A percentile compares a stretch with the other conserved stretches of the same genome.
Evolutionary conservation across 192 early-diverging fungal genomes (phyloP).

Genomic region (Lunasporangiospora selenospora): DNA sequence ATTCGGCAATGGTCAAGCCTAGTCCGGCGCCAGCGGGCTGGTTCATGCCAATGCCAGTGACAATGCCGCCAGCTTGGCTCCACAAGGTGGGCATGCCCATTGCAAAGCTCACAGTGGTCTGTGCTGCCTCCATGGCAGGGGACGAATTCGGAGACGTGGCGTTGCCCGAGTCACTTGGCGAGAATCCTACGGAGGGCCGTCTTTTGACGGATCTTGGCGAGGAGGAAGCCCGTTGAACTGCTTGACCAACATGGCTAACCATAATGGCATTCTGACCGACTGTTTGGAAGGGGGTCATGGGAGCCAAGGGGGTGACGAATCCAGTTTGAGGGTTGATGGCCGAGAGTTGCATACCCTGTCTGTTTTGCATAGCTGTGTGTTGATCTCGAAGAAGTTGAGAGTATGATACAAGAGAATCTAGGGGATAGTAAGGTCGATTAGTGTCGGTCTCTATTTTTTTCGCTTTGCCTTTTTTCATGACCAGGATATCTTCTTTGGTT

Average conservation of each 20-base stretch:
- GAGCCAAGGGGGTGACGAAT: constrained; percentile 2
- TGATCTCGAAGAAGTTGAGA: constrained; percentile 18
- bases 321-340: background rate
- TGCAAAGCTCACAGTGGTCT: background rate
- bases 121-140: constrained; percentile 16
- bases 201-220: constrained; percentile 38
- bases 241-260: background rate
- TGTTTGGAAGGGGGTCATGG: background rate
- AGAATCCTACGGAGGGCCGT: constrained; percentile 25
- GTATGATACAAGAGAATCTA: constrained; percentile 18
- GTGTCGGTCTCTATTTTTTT: no score
- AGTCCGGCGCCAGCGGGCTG: constrained; percentile 1
- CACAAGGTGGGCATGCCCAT: background rate
- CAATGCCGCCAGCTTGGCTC: constrained; percentile 1
- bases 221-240: constrained; percentile 13
- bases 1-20: constrained; percentile 11
- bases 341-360: constrained; percentile 8
- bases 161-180: constrained; percentile 15
- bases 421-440: no score
- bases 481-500: no score
- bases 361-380: background rate
- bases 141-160: constrained; percentile 10
- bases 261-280: background rate
- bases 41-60: no score
- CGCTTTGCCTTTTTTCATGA: no score